These are phyloP conservation scores for Saposhnikovia divaricata DNA, from an alignment of 129 eudicot species.

Conservation along the genomic window DNA sequence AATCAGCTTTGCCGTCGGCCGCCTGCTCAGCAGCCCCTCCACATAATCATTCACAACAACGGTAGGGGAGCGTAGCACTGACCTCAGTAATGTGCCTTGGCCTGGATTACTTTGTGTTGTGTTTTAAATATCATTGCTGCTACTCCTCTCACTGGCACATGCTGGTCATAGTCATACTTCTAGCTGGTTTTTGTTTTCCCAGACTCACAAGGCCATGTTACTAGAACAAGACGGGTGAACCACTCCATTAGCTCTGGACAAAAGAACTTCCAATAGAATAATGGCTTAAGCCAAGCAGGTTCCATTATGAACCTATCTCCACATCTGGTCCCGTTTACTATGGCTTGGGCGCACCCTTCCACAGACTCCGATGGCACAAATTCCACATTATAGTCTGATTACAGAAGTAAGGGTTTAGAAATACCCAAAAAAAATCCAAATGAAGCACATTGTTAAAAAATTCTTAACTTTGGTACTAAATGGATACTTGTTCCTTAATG, in stretches of 20 bases:
- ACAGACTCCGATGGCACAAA: neutral
- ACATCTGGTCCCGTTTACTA: neutral
- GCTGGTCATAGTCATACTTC: neutral
- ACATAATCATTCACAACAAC: too few relatives aligned
- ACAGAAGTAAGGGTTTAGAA: neutral
- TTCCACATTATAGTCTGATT: neutral
- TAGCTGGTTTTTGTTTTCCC: neutral
- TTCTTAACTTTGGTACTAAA: neutral
- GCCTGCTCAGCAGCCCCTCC: too few relatives aligned
- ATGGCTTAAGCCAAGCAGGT: neutral
- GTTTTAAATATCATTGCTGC: too few relatives aligned
- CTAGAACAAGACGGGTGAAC: neutral
- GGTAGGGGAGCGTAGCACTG: too few relatives aligned
- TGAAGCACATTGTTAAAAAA: too few relatives aligned
- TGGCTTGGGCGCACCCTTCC: neutral
- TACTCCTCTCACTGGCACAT: too few relatives aligned
- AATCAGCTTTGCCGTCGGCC: too few relatives aligned
- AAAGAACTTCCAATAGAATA: neutral
- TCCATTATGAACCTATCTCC: neutral
- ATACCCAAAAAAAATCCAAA: too few relatives aligned
- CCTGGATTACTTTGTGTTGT: too few relatives aligned
- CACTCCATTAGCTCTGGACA: slow-evolving; percentile 1
- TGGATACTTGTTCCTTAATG: too few relatives aligned
- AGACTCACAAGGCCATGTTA: neutral
- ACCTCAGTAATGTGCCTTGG: too few relatives aligned